Evolutionary conservation across 352 stramenopile genomes (phyloP).

Genomic region (Elongisporangium anandrum): DNA sequence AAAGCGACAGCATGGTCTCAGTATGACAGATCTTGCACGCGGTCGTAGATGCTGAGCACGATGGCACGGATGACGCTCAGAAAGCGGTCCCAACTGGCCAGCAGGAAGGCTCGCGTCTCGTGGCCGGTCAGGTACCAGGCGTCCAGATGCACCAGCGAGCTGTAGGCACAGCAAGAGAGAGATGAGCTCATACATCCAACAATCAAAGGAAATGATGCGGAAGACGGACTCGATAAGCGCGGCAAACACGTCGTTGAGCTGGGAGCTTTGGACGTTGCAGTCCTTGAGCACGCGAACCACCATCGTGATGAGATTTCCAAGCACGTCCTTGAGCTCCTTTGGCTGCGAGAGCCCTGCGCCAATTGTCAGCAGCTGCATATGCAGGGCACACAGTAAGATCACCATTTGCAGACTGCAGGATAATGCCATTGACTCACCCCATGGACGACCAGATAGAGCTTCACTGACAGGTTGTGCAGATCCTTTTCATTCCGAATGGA

Average conservation of each 20-base stretch:
- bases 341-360: slow-evolving; percentile 67
- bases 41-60: slow-evolving; percentile 51
- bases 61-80: slow-evolving; percentile 56
- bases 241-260: slow-evolving; percentile 56
- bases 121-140: slow-evolving; percentile 71
- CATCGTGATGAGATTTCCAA: slow-evolving; percentile 60
- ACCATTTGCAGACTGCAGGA: too few relatives aligned
- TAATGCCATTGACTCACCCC: slow-evolving; percentile 20
- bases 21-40: slow-evolving; percentile 1
- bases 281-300: slow-evolving; percentile 59
- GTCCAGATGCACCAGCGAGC: slow-evolving; percentile 48
- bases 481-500: slow-evolving; percentile 12
- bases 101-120: slow-evolving; percentile 46
- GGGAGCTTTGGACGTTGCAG: slow-evolving; percentile 27
- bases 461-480: slow-evolving; percentile 30
- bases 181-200: background rate
- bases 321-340: slow-evolving; percentile 68
- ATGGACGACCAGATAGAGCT: slow-evolving; percentile 62
- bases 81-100: slow-evolving; percentile 72
- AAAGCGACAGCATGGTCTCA: background rate
- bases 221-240: slow-evolving; percentile 55
- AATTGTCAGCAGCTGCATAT: slow-evolving; percentile 50
- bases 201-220: background rate
- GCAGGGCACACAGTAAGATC: background rate
- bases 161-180: slow-evolving; percentile 6